Evolutionary conservation across 306 rosid genomes (phyloP).

Genomic region (Geum urbanum): DNA sequence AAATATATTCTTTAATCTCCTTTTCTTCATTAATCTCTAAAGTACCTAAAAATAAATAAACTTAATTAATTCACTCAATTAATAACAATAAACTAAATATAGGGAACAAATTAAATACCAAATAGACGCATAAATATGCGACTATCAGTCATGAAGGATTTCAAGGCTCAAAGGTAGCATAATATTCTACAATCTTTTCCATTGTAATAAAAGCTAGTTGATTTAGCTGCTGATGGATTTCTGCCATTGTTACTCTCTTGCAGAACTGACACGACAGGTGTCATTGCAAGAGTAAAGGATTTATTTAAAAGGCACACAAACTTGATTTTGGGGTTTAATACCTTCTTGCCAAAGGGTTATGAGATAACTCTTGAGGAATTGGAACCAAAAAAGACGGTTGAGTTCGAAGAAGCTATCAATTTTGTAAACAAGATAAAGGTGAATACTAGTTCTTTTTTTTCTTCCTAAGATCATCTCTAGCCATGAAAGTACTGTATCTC

Average conservation of each 20-base stretch:
- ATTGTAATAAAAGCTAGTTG: conserved; percentile 13
- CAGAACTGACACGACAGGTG: conserved; percentile 92
- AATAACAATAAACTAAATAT: too few relatives aligned
- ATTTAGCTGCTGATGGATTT: conserved; percentile 17
- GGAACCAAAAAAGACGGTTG: conserved; percentile 79
- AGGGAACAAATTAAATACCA: too few relatives aligned
- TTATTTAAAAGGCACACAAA: conserved; percentile 86
- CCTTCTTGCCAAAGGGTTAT: conserved; percentile 93
- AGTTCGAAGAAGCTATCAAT: conserved; percentile 94
- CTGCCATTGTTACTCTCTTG: conserved; percentile 26
- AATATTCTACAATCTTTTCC: conserved; percentile 3
- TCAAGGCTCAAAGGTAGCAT: conserved; percentile 87
- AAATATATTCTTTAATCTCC: too few relatives aligned
- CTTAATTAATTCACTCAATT: too few relatives aligned
- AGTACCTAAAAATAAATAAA: too few relatives aligned
- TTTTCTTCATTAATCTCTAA: too few relatives aligned
- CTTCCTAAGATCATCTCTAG: too few relatives aligned
- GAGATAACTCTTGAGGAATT: conserved; percentile 88
- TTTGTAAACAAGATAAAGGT: conserved; percentile 99
- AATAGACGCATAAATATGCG: too few relatives aligned
- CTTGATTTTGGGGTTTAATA: conserved; percentile 92
- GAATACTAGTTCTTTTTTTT: conserved; percentile 15
- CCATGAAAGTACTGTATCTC: too few relatives aligned
- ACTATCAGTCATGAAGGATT: conserved; percentile 95
- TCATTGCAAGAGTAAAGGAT: conserved; percentile 90